These are phyloP conservation scores for Aspergillus calidoustus DNA, from an alignment of 2,329 filamentous ascomycete genomes.

Conservation along the genomic window DNA sequence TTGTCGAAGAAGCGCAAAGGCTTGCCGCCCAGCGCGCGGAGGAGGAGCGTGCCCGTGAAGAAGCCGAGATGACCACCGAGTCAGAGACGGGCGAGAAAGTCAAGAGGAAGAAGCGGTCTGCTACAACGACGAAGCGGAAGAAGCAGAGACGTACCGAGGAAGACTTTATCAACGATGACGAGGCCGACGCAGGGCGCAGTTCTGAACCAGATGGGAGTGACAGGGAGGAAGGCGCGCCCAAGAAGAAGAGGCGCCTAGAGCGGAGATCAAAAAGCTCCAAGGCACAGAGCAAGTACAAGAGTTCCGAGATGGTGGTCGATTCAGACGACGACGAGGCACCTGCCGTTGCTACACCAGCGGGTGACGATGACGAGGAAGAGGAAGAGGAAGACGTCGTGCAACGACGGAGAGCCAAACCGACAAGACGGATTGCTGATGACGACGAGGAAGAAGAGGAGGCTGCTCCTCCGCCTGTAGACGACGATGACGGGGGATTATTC, in stretches of 20 bases:
- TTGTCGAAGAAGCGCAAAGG: slow-evolving; percentile 75
- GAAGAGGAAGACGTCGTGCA: slow-evolving; percentile 43
- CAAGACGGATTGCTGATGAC: slow-evolving; percentile 43
- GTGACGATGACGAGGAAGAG: slow-evolving; percentile 23
- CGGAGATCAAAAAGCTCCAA: slow-evolving; percentile 51
- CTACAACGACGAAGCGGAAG: slow-evolving; percentile 73
- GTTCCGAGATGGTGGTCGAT: slow-evolving; percentile 79
- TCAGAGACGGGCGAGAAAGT: slow-evolving; percentile 80
- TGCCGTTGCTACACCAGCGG: slow-evolving; percentile 37
- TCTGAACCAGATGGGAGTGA: slow-evolving; percentile 39
- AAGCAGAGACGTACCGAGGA: slow-evolving; percentile 40
- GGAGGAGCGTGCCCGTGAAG: slow-evolving; percentile 69
- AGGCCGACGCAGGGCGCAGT: slow-evolving; percentile 35
- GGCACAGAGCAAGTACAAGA: slow-evolving; percentile 74
- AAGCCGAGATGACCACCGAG: slow-evolving; percentile 81
- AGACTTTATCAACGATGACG: slow-evolving; percentile 36
- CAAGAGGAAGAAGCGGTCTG: slow-evolving; percentile 68
- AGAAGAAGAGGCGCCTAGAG: slow-evolving; percentile 66
- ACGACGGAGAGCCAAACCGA: slow-evolving; percentile 39
- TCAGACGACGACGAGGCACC: slow-evolving; percentile 62
- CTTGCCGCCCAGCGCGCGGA: slow-evolving; percentile 72
- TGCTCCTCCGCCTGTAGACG: slow-evolving; percentile 21
- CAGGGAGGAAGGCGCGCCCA: slow-evolving; percentile 44
- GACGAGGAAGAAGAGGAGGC: slow-evolving; percentile 54
- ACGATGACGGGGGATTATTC: slow-evolving; percentile 45